Evolutionary conservation across 768 basidiomycete genomes (phyloP), one percentile per base, ranked within the genome.

Genomic region (Leucocoprinus sp.): DNA sequence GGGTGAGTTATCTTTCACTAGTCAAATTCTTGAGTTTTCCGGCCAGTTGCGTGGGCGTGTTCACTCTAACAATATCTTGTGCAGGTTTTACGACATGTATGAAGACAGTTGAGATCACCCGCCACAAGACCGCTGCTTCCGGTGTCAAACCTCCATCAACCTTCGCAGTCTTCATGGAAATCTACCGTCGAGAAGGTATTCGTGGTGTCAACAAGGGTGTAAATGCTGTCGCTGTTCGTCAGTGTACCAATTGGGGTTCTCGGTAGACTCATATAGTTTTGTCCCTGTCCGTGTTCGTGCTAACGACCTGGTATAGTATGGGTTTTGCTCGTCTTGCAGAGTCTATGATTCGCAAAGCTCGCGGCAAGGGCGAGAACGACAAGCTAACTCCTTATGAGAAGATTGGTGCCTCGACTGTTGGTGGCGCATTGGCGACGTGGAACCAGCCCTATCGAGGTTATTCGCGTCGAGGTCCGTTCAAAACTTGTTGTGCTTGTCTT

Each of bases 171-270:
- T 99, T 98, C 60, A 81, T 73, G 53, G 93, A 98, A 57, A 98
- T 98, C 57, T 96, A 92, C 64, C 79, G 85, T 38, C 76, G 82
- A 45, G 96, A 96, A 55, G 96, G 96, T 60, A 75, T 98, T 61
- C 79, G 80, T 36, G 96, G 96, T 45, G 92, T 99, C 55, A 98
- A 99, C 77, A 98, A 97, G 71, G 96, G 96, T 64, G 96, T 98
- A 43, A 97, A 99, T 55, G 89, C 89, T 31, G 90, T 92, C 43
- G 89, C 90, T 42, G 76, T 93, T 42, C 84, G 90, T 37, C 90
- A 93, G 64, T 90, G 87, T 61, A 93, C 90, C 7, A 93, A 93
- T 68, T 92, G 89, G 87, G 88, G 87, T 54, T 88, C 84, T 48
- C 84, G 90, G 89, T 88, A 50, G 45, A 80, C 58, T 11, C 18